Conservation (phyloP, 805 yeast genomes). For the Saturnispora sekii region DNA sequence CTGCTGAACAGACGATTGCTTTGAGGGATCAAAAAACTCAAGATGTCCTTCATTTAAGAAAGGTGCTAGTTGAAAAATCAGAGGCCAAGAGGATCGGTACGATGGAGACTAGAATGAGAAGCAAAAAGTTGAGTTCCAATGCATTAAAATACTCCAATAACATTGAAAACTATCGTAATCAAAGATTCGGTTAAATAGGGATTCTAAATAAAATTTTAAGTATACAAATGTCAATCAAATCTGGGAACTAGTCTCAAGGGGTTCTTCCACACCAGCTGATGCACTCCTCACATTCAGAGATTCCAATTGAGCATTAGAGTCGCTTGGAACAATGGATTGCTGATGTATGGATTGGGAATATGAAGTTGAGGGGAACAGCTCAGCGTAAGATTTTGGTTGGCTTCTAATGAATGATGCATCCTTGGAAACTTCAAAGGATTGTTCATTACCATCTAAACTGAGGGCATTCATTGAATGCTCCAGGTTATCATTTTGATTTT, state of each 20-base stretch:
- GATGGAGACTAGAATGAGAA: constrained; percentile 14
- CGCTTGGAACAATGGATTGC: not conserved
- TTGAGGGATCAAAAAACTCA: constrained; percentile 15
- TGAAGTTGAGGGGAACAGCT: constrained; percentile 1
- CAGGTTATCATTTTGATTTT: constrained; percentile 7
- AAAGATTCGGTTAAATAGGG: constrained; percentile 11
- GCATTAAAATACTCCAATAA: constrained; percentile 59
- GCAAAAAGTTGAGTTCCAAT: constrained; percentile 29
- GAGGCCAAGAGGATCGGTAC: constrained; percentile 34
- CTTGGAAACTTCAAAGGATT: constrained; percentile 11
- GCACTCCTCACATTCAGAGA: constrained; percentile 1
- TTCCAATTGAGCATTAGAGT: not conserved
- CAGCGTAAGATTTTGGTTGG: constrained; percentile 4
- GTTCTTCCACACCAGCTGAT: constrained; percentile 3
- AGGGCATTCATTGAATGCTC: not conserved
- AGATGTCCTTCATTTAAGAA: constrained; percentile 10
- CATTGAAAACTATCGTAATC: constrained; percentile 59
- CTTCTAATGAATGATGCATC: constrained; percentile 1
- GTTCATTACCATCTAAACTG: constrained; percentile 2
- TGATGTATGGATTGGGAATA: not conserved
- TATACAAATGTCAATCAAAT: not conserved
- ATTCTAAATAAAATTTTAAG: not conserved
- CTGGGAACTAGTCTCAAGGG: constrained; percentile 13
- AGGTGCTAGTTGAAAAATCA: constrained; percentile 23
- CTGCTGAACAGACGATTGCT: constrained; percentile 43